Evolutionary conservation across 176 grass and related monocot species (phyloP), one percentile per base, ranked within the genome.

Genomic region (Carex myosuroides): DNA sequence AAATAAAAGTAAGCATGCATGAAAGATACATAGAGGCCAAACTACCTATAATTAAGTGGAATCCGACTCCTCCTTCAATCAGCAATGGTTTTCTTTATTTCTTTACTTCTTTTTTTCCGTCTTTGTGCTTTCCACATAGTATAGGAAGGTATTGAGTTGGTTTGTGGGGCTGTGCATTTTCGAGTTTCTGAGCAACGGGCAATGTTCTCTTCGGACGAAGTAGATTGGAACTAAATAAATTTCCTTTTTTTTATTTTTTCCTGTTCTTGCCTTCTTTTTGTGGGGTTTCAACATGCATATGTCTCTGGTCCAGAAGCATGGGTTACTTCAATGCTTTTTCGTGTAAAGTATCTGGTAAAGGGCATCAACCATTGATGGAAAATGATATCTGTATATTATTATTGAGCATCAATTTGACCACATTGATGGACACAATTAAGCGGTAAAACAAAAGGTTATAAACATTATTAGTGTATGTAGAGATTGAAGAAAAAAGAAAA

Each of bases 221-320:
- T 55, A 32, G 50, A 77, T 77, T 32, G 12, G 13, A 77, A 53
- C 50, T 30, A 56, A 57, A 18, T 78, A 56, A 57, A 57, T 78
- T 75, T 42, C 9, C 18, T 37, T 56, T 26, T 78, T 53, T 33
- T 1, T 39, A 6, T 39, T 48, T 33, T 78, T 78, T 56, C 24
- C 26, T 78, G 9, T 78, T 57, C 14, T 78, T 52, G 26, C 50
- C 50, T 29, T 53, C 16, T 57, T 78, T 62, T 78, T 78, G 52
- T 78, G 48, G 73, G 73, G 73, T 52, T 78, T 32, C 8, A 18
- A 50, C 73, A 78, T 78, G 26, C 52, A 78, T 29, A 77, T 78
- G 73, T 78, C 73, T 78, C 73, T 78, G 73, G 73, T 35, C 73
- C 73, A 57, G 73, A 78, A 78, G 73, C 73, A 78, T 57, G 73